Evolutionary conservation across 495 filamentous ascomycete species (phyloP).

Genomic region (Penicillium waksmanii): DNA sequence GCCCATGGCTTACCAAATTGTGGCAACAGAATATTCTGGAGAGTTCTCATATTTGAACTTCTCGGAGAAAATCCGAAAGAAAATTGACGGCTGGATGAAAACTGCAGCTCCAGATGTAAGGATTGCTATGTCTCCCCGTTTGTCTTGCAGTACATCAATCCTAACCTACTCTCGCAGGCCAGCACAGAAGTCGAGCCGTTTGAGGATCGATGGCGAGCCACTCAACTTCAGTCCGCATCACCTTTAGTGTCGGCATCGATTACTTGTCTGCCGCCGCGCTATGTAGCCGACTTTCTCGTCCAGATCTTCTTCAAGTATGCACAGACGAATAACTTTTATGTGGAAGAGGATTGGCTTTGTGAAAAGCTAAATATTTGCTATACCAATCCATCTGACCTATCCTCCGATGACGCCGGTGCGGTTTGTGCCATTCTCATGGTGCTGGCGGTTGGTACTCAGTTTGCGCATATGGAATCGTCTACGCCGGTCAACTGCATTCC

Average conservation of each 20-base stretch:
- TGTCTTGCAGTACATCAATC: background rate
- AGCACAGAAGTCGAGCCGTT: conserved; percentile 47
- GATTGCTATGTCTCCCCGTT: background rate
- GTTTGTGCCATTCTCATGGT: conserved; percentile 55
- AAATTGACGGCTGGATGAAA: conserved; percentile 55
- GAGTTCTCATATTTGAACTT: conserved; percentile 58
- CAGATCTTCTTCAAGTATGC: conserved; percentile 58
- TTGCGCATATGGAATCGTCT: conserved; percentile 54
- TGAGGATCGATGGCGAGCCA: conserved; percentile 53
- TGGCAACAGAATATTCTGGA: conserved; percentile 51
- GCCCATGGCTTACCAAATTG: background rate
- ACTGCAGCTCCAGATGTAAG: conserved; percentile 47
- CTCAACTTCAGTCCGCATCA: conserved; percentile 52
- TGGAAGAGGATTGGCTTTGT: conserved; percentile 53
- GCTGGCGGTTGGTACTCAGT: conserved; percentile 58
- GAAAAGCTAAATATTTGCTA: conserved; percentile 52
- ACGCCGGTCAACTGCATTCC: conserved; percentile 45
- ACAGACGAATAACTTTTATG: conserved; percentile 56
- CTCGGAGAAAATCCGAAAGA: conserved; percentile 52
- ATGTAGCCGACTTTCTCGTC: conserved; percentile 54
- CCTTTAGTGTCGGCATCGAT: conserved; percentile 43
- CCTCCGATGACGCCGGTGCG: conserved; percentile 49
- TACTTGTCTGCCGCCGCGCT: conserved; percentile 53
- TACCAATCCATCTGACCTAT: conserved; percentile 43
- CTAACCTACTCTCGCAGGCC: conserved; percentile 31